Percentiles rank a stretch among this genome's conserved stretches.
These are phyloP conservation scores for Diversispora epigaea DNA, from an alignment of 192 early-diverging fungal genomes.

Conservation along the genomic window DNA sequence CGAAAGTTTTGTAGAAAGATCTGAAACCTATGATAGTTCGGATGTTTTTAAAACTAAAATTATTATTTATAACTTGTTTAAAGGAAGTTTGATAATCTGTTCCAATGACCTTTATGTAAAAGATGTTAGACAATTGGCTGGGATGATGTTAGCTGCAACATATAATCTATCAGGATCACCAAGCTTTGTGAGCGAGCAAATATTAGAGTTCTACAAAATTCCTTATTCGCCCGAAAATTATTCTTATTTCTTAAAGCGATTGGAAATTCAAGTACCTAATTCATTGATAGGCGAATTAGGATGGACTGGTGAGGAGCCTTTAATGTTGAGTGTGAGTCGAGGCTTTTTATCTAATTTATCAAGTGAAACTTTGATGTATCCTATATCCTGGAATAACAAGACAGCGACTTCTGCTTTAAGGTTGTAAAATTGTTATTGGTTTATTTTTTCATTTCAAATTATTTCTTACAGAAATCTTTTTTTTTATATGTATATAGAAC, in stretches of 20 bases:
- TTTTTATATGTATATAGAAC: neutral
- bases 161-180: constrained; percentile 30
- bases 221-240: neutral
- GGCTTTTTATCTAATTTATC: constrained; percentile 41
- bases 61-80: constrained; percentile 22
- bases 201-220: constrained; percentile 34
- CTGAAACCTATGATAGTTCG: neutral
- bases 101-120: constrained; percentile 30
- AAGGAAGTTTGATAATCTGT: constrained; percentile 31
- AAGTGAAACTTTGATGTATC: constrained; percentile 26
- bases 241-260: neutral
- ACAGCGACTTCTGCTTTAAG: neutral
- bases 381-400: neutral
- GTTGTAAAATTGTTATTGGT: neutral
- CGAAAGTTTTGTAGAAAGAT: neutral
- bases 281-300: constrained; percentile 18
- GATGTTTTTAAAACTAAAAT: neutral
- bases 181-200: constrained; percentile 22
- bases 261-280: constrained; percentile 2
- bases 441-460: neutral
- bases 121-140: constrained; percentile 44
- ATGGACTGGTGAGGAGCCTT: constrained; percentile 35
- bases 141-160: constrained; percentile 40
- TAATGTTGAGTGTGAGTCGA: constrained; percentile 39
- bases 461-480: neutral